Evolutionary conservation across 2,329 filamentous ascomycete genomes (phyloP).

Genomic region (Plenodomus lindquistii): DNA sequence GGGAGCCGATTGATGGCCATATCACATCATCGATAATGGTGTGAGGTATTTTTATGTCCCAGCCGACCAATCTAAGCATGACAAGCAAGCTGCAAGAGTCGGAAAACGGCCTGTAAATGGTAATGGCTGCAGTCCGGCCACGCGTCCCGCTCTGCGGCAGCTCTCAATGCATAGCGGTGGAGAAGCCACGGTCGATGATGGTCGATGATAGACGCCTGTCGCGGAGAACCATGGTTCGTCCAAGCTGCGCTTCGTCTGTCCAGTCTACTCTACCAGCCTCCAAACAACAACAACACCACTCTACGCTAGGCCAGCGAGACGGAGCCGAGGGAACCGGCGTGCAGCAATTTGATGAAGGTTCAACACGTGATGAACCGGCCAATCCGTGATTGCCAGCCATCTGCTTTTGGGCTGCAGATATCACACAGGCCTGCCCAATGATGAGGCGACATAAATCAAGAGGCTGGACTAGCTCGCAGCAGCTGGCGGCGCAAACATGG

Average conservation of each 20-base stretch:
- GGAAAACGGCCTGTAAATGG: neutral
- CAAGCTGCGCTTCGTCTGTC: neutral
- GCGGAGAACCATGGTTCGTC: slow-evolving; percentile 1
- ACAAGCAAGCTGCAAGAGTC: neutral
- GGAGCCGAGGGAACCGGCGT: neutral
- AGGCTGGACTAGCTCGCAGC: slow-evolving; percentile 29
- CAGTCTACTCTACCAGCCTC: neutral
- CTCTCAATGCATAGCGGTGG: slow-evolving; percentile 16
- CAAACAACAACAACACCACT: neutral
- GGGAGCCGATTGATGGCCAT: too few species aligned
- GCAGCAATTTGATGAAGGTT: slow-evolving; percentile 3
- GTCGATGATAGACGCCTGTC: neutral
- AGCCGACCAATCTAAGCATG: neutral
- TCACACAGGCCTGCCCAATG: slow-evolving; percentile 22
- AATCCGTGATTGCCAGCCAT: slow-evolving; percentile 16
- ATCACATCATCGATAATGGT: too few species aligned
- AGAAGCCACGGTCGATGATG: neutral
- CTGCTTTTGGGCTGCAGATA: slow-evolving; percentile 14
- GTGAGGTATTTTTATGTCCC: too few species aligned
- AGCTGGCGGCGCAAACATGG: slow-evolving; percentile 22
- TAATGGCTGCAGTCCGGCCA: neutral
- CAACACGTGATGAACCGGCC: slow-evolving; percentile 18
- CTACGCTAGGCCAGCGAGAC: neutral
- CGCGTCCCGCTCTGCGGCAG: slow-evolving; percentile 2
- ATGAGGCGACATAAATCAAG: slow-evolving; percentile 20